Conservation (phyloP, 2,329 filamentous ascomycete species). For the Venturia carpophila region DNA sequence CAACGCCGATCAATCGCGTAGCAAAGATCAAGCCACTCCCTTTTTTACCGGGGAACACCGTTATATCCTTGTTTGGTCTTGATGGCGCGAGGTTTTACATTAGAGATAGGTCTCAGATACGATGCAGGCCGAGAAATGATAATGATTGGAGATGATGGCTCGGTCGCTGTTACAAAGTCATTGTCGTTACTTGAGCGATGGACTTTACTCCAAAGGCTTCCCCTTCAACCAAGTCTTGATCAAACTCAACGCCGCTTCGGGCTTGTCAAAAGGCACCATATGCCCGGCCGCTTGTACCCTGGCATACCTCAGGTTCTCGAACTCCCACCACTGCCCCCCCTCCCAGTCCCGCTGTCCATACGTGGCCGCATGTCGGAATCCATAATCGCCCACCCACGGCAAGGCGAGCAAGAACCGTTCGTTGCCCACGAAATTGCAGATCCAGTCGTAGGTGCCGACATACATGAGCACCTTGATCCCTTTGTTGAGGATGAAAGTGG, state of each 20-base stretch:
- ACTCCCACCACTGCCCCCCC: constrained; percentile 23
- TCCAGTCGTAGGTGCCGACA: constrained; percentile 35
- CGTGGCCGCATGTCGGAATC: constrained; percentile 30
- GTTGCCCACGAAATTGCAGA: constrained; percentile 36
- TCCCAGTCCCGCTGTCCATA: constrained; percentile 23
- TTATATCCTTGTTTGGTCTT: no score
- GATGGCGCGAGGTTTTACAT: no score
- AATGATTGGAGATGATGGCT: no score
- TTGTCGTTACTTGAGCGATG: no score
- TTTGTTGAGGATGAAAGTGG: constrained; percentile 30
- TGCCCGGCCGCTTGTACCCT: constrained; percentile 37
- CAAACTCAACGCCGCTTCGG: constrained; percentile 17
- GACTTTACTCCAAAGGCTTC: constrained; percentile 11
- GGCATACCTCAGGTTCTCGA: constrained; percentile 26
- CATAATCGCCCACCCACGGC: constrained; percentile 33
- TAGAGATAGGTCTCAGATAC: no score
- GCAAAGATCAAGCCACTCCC: no score
- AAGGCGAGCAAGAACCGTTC: constrained; percentile 35
- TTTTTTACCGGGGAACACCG: no score
- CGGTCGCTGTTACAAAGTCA: no score
- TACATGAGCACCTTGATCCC: constrained; percentile 35
- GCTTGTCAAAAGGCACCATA: constrained; percentile 23
- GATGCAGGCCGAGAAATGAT: no score
- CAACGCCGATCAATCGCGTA: no score
- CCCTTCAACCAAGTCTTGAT: constrained; percentile 17